Percentiles rank a stretch among this genome's conserved stretches.
Conservation (phyloP, 1,284 basidiomycete species). For the Cystobasidium sp. region DNA sequence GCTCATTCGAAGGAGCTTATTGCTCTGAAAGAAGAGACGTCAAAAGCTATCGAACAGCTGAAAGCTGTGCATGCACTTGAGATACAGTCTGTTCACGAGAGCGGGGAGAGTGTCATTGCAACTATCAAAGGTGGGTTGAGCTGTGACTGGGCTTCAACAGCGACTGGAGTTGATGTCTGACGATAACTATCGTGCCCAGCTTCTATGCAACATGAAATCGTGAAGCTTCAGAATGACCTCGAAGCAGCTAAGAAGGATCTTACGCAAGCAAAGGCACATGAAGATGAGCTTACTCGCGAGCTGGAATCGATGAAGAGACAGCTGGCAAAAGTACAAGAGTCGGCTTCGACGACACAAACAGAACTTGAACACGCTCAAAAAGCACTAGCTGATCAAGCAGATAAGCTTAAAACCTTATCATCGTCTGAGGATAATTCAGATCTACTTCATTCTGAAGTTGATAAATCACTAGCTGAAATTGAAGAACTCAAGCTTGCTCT, state of each 20-base stretch:
- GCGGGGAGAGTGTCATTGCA: slow-evolving; percentile 10
- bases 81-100: slow-evolving; percentile 68
- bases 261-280: background rate
- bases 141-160: background rate
- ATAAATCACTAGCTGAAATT: slow-evolving; percentile 61
- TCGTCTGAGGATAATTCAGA: slow-evolving; percentile 52
- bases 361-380: slow-evolving; percentile 75
- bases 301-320: background rate
- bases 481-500: slow-evolving; percentile 64
- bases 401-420: slow-evolving; percentile 63
- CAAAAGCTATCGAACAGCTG: slow-evolving; percentile 70
- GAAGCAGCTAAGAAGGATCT: slow-evolving; percentile 24
- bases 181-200: background rate
- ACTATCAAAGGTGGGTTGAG: slow-evolving; percentile 7
- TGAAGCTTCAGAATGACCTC: slow-evolving; percentile 44
- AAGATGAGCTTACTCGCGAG: background rate
- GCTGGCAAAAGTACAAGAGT: slow-evolving; percentile 59
- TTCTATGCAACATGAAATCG: slow-evolving; percentile 58
- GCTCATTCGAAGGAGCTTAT: slow-evolving; percentile 72
- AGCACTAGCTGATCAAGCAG: slow-evolving; percentile 62
- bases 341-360: slow-evolving; percentile 78
- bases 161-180: background rate
- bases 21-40: slow-evolving; percentile 68
- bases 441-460: slow-evolving; percentile 36
- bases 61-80: slow-evolving; percentile 66